Conservation (phyloP, 2,329 filamentous ascomycete species). For the Neopestalotiopsis sp. region DNA sequence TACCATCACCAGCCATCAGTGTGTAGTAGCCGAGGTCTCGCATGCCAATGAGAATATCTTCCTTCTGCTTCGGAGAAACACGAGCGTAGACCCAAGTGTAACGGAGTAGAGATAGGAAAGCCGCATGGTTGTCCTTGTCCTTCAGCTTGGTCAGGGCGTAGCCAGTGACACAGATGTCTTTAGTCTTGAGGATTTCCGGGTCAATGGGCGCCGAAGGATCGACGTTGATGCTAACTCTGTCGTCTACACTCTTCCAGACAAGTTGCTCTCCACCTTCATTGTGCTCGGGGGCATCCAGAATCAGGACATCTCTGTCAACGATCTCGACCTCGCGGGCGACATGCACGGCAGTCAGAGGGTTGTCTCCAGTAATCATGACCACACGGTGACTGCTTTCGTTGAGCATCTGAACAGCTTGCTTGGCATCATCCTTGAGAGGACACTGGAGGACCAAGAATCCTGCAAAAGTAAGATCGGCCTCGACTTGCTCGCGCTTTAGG, state of each 20-base stretch:
- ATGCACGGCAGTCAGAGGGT: constrained; percentile 94
- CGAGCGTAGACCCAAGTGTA: constrained; percentile 98
- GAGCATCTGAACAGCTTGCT: constrained; percentile 92
- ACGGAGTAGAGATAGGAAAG: constrained; percentile 78
- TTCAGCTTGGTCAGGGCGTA: constrained; percentile 79
- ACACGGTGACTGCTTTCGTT: constrained; percentile 99
- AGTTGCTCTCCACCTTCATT: constrained; percentile 81
- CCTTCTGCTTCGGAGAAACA: constrained; percentile 98
- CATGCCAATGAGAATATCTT: constrained; percentile 94
- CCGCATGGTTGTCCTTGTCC: constrained; percentile 77
- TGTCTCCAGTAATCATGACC: constrained; percentile 99
- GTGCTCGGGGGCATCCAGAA: constrained; percentile 92
- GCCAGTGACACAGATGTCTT: constrained; percentile 95
- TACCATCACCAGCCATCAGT: constrained; percentile 97
- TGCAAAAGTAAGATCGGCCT: constrained; percentile 84
- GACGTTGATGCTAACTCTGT: constrained; percentile 84
- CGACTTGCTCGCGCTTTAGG: constrained; percentile 90
- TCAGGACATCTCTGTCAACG: constrained; percentile 92
- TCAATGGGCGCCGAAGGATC: constrained; percentile 84
- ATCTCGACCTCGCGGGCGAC: constrained; percentile 97
- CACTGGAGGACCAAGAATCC: constrained; percentile 96
- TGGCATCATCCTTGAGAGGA: constrained; percentile 94
- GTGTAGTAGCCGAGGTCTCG: constrained; percentile 98
- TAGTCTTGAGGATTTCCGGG: constrained; percentile 77
- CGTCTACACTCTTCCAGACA: constrained; percentile 94